These are phyloP conservation scores for Cicer cuneatum DNA, from an alignment of 306 rosid genomes.

Conservation along the genomic window DNA sequence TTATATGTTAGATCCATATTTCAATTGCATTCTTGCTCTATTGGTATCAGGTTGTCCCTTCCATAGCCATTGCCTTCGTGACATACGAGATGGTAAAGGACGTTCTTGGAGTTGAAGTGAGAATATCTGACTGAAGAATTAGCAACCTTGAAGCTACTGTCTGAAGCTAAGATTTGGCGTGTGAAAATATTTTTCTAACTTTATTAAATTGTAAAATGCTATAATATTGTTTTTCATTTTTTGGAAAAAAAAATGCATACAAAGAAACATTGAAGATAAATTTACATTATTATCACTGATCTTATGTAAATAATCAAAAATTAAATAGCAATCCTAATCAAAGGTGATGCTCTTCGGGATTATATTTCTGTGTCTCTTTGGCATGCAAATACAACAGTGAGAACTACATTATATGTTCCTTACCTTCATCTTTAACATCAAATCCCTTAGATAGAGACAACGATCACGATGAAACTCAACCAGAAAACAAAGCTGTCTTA, in stretches of 20 bases:
- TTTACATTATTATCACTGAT: not conserved
- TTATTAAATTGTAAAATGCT: conserved; percentile 3
- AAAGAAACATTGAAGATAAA: not conserved
- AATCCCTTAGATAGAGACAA: conserved; percentile 54
- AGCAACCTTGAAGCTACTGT: conserved; percentile 16
- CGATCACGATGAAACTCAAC: conserved; percentile 71
- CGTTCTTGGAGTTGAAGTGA: conserved; percentile 68
- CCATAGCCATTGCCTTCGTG: conserved; percentile 77
- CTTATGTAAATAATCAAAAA: not conserved
- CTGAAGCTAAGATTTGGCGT: not conserved
- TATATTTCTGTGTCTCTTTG: conserved; percentile 10
- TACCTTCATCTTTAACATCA: conserved; percentile 36
- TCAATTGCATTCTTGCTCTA: not conserved
- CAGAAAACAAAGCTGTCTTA: conserved; percentile 72
- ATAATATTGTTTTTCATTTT: conserved; percentile 1
- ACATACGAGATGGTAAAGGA: conserved; percentile 70
- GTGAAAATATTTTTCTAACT: not conserved
- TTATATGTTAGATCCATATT: not conserved
- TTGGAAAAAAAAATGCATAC: not conserved
- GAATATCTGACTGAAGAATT: conserved; percentile 65
- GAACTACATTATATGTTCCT: not conserved
- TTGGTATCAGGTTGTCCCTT: conserved; percentile 71
- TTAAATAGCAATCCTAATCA: not conserved
- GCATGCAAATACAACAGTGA: not conserved
- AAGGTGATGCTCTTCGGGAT: not conserved